Percentiles rank a stretch among this genome's conserved stretches.
Conservation (phyloP, 768 basidiomycete genomes). For the Fomitopsis pulvina region DNA sequence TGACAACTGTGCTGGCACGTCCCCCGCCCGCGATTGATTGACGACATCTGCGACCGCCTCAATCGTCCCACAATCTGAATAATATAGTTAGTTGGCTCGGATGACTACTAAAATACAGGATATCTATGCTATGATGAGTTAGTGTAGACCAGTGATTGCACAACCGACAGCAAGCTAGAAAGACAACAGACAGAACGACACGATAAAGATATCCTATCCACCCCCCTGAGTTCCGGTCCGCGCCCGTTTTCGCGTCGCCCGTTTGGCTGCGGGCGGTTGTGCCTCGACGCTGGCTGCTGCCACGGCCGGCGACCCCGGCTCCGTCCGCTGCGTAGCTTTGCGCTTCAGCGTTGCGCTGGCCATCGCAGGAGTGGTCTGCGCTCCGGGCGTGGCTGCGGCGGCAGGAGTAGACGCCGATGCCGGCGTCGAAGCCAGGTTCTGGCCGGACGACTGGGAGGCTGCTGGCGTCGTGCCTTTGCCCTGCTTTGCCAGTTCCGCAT, state of each 20-base stretch:
- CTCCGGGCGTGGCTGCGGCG: slow-evolving; percentile 18
- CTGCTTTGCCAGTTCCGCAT: slow-evolving; percentile 51
- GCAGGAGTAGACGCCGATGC: slow-evolving; percentile 24
- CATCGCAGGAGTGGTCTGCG: slow-evolving; percentile 22
- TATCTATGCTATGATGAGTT: slow-evolving; percentile 25
- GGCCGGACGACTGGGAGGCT: slow-evolving; percentile 30
- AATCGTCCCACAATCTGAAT: too few species aligned
- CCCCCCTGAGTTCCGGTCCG: slow-evolving; percentile 36
- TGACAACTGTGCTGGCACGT: too few species aligned
- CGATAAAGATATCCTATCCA: slow-evolving; percentile 16
- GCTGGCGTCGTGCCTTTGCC: slow-evolving; percentile 48
- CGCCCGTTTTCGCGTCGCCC: slow-evolving; percentile 45
- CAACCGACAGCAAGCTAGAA: slow-evolving; percentile 19
- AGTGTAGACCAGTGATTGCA: slow-evolving; percentile 21
- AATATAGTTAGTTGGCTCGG: slow-evolving; percentile 3
- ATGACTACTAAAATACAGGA: slow-evolving; percentile 23
- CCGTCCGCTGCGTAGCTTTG: slow-evolving; percentile 20
- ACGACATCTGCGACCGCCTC: too few species aligned
- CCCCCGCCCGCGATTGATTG: too few species aligned
- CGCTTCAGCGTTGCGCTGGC: slow-evolving; percentile 27
- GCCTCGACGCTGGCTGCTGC: slow-evolving; percentile 28
- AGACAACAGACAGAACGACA: slow-evolving; percentile 18
- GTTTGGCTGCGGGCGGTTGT: slow-evolving; percentile 42
- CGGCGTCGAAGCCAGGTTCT: slow-evolving; percentile 21
- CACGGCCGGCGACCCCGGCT: slow-evolving; percentile 46